A percentile compares a stretch with the other conserved stretches of the same genome.
Evolutionary conservation across 73 alveolate genomes (phyloP).

Genomic region (Tetrahymena borealis): DNA sequence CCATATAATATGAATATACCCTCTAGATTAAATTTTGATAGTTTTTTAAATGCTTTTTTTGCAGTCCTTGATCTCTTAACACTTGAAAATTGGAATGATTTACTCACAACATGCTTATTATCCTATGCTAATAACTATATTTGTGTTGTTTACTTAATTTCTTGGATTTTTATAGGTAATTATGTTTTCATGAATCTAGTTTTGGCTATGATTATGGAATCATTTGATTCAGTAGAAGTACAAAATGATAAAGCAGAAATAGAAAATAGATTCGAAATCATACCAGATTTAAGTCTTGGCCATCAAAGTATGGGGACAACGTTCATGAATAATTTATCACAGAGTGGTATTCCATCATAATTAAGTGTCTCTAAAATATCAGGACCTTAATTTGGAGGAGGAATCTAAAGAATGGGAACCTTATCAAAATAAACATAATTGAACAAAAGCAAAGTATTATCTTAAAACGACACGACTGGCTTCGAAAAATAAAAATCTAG

Average conservation of each 20-base stretch:
- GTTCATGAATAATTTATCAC: not conserved
- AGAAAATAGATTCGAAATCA: not conserved
- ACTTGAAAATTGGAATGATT: slow-evolving; percentile 83
- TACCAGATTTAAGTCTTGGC: not conserved
- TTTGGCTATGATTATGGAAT: slow-evolving; percentile 82
- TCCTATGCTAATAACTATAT: slow-evolving; percentile 41
- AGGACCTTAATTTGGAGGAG: too few species aligned
- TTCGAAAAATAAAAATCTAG: not conserved
- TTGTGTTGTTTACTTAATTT: slow-evolving; percentile 65
- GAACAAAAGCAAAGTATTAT: not conserved
- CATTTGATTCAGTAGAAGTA: slow-evolving; percentile 67
- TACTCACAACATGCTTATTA: slow-evolving; percentile 58
- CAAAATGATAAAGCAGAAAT: slow-evolving; percentile 13
- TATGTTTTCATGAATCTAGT: slow-evolving; percentile 85
- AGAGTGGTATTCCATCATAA: not conserved
- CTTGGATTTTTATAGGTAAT: slow-evolving; percentile 94
- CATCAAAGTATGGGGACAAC: not conserved
- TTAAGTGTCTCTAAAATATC: too few species aligned
- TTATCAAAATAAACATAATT: not conserved
- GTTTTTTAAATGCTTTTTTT: slow-evolving; percentile 75
- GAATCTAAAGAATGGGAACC: not conserved
- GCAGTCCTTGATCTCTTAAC: slow-evolving; percentile 89
- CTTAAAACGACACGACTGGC: not conserved
- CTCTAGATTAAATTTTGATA: slow-evolving; percentile 67
- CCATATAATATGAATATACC: slow-evolving; percentile 40